Evolutionary conservation across 305 asterid species (phyloP).

Genomic region (Solanum hybrid): DNA sequence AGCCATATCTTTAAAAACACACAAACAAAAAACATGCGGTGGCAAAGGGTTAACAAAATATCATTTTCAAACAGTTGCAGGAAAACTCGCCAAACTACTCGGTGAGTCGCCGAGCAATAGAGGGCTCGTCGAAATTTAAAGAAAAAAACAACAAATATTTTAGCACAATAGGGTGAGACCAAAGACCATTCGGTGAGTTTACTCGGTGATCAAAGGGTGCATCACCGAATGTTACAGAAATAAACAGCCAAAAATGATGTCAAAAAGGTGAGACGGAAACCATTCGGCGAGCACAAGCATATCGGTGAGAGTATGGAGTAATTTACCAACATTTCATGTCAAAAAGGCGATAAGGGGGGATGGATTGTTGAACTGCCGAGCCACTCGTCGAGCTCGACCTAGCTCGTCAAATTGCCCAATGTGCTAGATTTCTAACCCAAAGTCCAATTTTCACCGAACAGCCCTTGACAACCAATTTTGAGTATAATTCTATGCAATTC

Average conservation of each 20-base stretch:
- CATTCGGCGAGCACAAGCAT: not conserved
- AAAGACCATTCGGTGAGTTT: not conserved
- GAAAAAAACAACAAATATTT: no score
- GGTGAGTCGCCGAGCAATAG: not conserved
- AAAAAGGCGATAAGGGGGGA: no score
- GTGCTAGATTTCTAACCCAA: not conserved
- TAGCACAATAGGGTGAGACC: not conserved
- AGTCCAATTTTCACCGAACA: not conserved
- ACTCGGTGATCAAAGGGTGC: not conserved
- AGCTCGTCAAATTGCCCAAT: not conserved
- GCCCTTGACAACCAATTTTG: not conserved
- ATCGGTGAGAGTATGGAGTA: not conserved
- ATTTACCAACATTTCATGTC: not conserved
- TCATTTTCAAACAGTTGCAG: not conserved
- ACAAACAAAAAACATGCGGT: not conserved
- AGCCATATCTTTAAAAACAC: not conserved
- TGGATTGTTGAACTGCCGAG: no score
- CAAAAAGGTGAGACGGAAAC: not conserved
- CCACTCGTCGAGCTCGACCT: not conserved
- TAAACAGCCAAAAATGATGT: fast-evolving
- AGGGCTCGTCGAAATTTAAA: not conserved
- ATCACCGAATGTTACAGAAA: not conserved
- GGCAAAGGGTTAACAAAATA: not conserved
- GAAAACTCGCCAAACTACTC: not conserved
- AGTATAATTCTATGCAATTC: not conserved